phyloP scores from a whole-genome alignment of 192 early-diverging fungal species.

The Linnemannia zychae region DNA sequence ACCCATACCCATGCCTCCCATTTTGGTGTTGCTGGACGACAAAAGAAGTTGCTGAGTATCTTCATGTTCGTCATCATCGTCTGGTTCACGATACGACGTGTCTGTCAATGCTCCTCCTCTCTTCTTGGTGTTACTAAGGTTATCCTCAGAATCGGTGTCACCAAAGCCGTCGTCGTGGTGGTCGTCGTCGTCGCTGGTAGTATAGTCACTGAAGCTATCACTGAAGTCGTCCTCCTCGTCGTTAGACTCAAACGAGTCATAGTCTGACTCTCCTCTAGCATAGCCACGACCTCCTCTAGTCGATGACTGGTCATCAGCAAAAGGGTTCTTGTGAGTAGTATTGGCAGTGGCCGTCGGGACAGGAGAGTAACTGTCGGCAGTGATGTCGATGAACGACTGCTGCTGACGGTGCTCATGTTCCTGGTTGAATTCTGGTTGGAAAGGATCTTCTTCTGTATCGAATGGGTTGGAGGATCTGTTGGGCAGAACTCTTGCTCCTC shows the following conservation, averaged over 20 bases:
- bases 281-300: not conserved
- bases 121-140: not conserved
- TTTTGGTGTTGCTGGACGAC: slow-evolving; percentile 22
- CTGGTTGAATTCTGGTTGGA: not conserved
- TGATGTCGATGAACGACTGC: slow-evolving; percentile 38
- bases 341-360: not conserved
- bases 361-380: slow-evolving; percentile 24
- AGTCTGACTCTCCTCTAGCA: not conserved
- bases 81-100: not conserved
- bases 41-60: slow-evolving; percentile 32
- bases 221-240: slow-evolving; percentile 6
- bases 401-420: slow-evolving; percentile 2
- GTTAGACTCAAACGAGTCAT: slow-evolving; percentile 47
- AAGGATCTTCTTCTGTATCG: not conserved
- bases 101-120: not conserved
- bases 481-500: not conserved
- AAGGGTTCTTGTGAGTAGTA: slow-evolving; percentile 14
- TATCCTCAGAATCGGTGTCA: slow-evolving; percentile 9
- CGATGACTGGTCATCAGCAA: not conserved
- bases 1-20: slow-evolving; percentile 49
- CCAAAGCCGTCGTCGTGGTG: not conserved
- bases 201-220: slow-evolving; percentile 12
- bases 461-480: not conserved
- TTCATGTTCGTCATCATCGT: slow-evolving; percentile 12
- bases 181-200: not conserved